Conservation (phyloP, 2,329 filamentous ascomycete genomes). For the Stenocarpella maydis region DNA sequence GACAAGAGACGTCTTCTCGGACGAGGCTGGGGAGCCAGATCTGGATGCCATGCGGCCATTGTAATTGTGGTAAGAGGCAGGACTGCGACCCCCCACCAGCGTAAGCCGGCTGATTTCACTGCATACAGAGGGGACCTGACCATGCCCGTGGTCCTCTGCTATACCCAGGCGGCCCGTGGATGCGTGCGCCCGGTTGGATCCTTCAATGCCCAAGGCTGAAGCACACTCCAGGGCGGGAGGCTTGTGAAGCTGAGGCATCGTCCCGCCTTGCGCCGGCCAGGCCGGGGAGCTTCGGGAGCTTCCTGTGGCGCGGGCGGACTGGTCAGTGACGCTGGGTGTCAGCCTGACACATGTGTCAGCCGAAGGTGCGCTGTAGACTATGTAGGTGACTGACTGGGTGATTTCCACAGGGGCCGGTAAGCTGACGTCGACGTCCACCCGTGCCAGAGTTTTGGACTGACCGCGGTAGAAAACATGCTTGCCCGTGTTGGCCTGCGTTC, state of each 20-base stretch:
- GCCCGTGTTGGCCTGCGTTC: slow-evolving; percentile 16
- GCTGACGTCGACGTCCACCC: slow-evolving; percentile 6
- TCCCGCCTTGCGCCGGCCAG: background rate
- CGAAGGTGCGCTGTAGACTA: slow-evolving; percentile 2
- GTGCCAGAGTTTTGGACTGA: background rate
- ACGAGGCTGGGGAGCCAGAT: background rate
- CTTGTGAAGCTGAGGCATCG: slow-evolving; percentile 14
- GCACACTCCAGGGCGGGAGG: slow-evolving; percentile 17
- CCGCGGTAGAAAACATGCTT: background rate
- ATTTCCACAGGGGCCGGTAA: slow-evolving; percentile 11
- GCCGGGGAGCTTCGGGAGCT: too few relatives aligned
- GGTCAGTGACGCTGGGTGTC: slow-evolving; percentile 14
- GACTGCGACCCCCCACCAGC: background rate
- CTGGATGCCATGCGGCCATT: background rate
- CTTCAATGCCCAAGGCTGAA: slow-evolving; percentile 17
- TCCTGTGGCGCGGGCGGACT: slow-evolving; percentile 4
- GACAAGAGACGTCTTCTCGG: background rate
- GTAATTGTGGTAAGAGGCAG: background rate
- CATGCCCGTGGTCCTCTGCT: background rate
- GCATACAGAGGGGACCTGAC: background rate
- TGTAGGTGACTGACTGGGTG: background rate
- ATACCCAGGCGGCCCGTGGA: background rate
- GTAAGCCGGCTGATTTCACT: background rate
- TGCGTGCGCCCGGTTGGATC: background rate
- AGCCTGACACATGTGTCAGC: slow-evolving; percentile 7